Conservation (phyloP, 1,284 basidiomycete genomes). For the Cryptococcus maquisensis region DNA sequence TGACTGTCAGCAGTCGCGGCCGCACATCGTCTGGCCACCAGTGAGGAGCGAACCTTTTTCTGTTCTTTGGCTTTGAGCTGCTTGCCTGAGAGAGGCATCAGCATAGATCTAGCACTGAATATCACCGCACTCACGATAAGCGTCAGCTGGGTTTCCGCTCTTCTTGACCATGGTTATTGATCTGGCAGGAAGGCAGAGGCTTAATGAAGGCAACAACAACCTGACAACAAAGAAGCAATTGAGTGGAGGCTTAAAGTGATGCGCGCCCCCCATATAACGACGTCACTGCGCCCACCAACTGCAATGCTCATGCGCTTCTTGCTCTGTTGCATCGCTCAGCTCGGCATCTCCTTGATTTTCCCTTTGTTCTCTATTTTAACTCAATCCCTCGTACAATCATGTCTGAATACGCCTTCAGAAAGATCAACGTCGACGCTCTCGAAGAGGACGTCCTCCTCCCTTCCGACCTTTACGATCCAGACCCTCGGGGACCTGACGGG, state of each 20-base stretch:
- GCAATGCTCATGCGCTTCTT: too few species aligned
- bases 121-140: constrained; percentile 58
- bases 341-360: background rate
- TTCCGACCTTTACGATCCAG: constrained; percentile 79
- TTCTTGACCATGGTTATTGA: constrained; percentile 69
- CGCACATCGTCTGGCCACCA: background rate
- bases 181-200: background rate
- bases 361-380: too few species aligned
- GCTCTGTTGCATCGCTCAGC: background rate
- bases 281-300: background rate
- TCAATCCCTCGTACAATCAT: constrained; percentile 48
- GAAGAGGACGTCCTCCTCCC: constrained; percentile 88
- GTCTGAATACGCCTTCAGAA: constrained; percentile 71
- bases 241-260: background rate
- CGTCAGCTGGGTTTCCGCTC: constrained; percentile 76
- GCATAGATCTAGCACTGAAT: background rate
- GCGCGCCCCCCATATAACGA: background rate
- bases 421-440: constrained; percentile 84
- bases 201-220: background rate
- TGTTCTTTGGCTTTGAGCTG: constrained; percentile 80
- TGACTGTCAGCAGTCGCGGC: background rate
- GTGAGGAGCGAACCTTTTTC: constrained; percentile 63
- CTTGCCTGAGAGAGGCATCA: constrained; percentile 51
- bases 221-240: background rate
- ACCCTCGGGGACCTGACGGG: constrained; percentile 72